A percentile compares a stretch with the other conserved stretches of the same genome.
Evolutionary conservation across 1,284 basidiomycete genomes (phyloP).

Genomic region (Ceratobasidium sp.): DNA sequence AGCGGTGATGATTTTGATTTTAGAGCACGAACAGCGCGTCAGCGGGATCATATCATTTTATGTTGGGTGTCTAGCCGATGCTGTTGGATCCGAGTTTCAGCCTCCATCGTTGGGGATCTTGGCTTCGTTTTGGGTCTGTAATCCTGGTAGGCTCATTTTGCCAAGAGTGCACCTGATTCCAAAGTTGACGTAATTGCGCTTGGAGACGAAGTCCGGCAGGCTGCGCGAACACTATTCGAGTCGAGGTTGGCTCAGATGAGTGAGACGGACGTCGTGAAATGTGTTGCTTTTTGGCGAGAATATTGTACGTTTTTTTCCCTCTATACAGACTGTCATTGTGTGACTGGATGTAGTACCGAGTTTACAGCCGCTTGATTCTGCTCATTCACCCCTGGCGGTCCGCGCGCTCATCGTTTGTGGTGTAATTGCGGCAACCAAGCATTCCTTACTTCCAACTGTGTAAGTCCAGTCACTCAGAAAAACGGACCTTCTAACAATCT

Average conservation of each 20-base stretch:
- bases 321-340: neutral
- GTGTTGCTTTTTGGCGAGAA: constrained; percentile 79
- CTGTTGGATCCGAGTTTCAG: constrained; percentile 71
- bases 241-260: constrained; percentile 75
- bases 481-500: neutral
- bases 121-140: constrained; percentile 80
- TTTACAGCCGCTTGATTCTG: constrained; percentile 66
- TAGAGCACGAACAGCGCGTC: constrained; percentile 76
- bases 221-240: constrained; percentile 82
- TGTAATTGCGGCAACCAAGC: constrained; percentile 85
- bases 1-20: neutral
- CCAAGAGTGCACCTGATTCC: neutral
- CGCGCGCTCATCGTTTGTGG: constrained; percentile 85
- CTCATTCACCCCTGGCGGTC: constrained; percentile 70
- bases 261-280: constrained; percentile 72
- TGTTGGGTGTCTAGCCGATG: constrained; percentile 73
- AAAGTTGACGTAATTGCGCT: neutral
- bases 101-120: constrained; percentile 80
- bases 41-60: constrained; percentile 84
- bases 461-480: constrained; percentile 56
- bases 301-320: constrained; percentile 65
- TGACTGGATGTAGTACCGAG: constrained; percentile 71
- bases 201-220: constrained; percentile 78
- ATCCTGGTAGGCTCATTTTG: constrained; percentile 67
- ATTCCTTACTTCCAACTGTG: constrained; percentile 81